Base-by-base conservation (phyloP, 495 filamentous ascomycete species). In the Hamigera avellanea region DNA sequence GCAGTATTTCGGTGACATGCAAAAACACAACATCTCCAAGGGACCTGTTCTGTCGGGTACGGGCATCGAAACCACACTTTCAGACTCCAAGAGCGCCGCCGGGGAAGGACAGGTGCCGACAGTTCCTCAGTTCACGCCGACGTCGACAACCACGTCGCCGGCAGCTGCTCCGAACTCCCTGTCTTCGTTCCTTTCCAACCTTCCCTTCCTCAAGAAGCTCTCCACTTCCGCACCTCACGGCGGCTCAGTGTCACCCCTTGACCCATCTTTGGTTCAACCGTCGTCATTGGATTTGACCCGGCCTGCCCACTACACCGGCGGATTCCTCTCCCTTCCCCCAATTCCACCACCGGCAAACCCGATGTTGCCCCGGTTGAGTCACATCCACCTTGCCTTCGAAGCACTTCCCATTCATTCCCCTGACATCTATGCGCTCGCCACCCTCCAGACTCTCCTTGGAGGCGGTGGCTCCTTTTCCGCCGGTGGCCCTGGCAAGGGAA, bases 381-480 rank as follows among this genome's bases (percentile, higher is more conserved):
- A 98, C 52, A 83, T 98, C 41, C 86, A 96, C 62, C 70, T 98
- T 43, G 86, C 85, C 40, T 96, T 99, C 52, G 91, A 99, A 67
- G 88, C 88, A 21, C 76, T 95, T 38, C 83, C 87, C 31, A 93
- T 96, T 49, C 76, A 75, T 21, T 85, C 81, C 21, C 75, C 80
- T 2, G 91, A 96, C 52, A 93, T 99, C 48, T 99, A 95, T 54
- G 89, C 91, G 26, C 75, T 95, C 17, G 91, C 91, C 16, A 94
- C 88, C n/a, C 69, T 99, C 0, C 93, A 95, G 56, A 95, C 86
- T 2, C 80, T 99, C 21, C 81, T 99, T 16, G 91, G 91, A 29
- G 91, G 91, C 6, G 91, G 91, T 36, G 93, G 93, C 12, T 94
- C 86, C 37, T 99, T 99, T 66, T 87, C 81, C n/a, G 91, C 91